A percentile compares a stretch with the other conserved stretches of the same genome.
Evolutionary conservation across 208 protist genomes (phyloP).

Genomic region (Leishmania aethiopica): DNA sequence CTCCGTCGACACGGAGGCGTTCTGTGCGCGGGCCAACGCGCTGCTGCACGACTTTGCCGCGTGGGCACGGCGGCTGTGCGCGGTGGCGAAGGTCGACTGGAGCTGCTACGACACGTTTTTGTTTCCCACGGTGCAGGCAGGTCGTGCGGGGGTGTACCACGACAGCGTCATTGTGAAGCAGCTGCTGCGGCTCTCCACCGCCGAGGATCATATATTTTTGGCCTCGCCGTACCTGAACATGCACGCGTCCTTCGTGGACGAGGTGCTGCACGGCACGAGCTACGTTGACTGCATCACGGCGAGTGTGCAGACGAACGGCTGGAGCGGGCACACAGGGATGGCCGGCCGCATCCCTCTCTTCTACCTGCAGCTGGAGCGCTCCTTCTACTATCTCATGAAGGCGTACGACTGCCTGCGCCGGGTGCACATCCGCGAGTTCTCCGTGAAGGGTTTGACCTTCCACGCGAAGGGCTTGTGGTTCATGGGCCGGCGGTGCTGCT

Average conservation of each 20-base stretch:
- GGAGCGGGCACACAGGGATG: slow-evolving; percentile 64
- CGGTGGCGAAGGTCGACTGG: slow-evolving; percentile 22
- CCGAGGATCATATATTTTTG: slow-evolving; percentile 60
- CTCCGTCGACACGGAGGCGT: slow-evolving; percentile 39
- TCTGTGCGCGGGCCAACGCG: slow-evolving; percentile 21
- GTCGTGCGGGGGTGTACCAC: slow-evolving; percentile 60
- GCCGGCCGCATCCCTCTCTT: slow-evolving; percentile 78
- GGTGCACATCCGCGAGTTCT: slow-evolving; percentile 69
- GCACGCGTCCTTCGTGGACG: slow-evolving; percentile 61
- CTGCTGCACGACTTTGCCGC: slow-evolving; percentile 50
- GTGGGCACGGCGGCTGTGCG: slow-evolving; percentile 26
- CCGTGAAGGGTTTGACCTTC: slow-evolving; percentile 68
- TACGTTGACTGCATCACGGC: slow-evolving; percentile 72
- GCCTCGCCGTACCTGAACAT: slow-evolving; percentile 90
- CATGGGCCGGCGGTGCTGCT: slow-evolving; percentile 7
- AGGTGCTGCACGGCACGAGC: slow-evolving; percentile 36
- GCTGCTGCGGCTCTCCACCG: slow-evolving; percentile 42
- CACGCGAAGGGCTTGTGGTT: slow-evolving; percentile 91
- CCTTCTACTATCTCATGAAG: slow-evolving; percentile 75
- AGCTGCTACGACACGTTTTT: slow-evolving; percentile 60
- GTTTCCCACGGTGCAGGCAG: slow-evolving; percentile 84
- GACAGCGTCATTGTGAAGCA: slow-evolving; percentile 60
- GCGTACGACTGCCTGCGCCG: slow-evolving; percentile 52
- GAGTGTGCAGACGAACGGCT: slow-evolving; percentile 77
- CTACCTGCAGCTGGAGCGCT: slow-evolving; percentile 83